phyloP scores from a whole-genome alignment of 164 flowering plant species.

The Tetracentron sinense region DNA sequence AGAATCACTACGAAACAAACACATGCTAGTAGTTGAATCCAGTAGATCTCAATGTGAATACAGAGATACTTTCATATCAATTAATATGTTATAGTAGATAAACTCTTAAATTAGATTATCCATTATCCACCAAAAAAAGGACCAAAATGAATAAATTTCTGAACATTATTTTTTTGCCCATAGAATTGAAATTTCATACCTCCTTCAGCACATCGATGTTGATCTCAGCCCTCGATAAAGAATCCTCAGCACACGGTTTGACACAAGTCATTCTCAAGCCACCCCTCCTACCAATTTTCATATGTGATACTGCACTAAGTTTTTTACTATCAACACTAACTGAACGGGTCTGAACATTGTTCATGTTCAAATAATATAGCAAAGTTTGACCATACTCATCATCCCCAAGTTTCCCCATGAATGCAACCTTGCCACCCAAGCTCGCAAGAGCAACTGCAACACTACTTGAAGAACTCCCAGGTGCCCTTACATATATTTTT shows the following conservation, averaged over 20 bases:
- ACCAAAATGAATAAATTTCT: neutral
- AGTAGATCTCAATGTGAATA: no score
- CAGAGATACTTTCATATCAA: neutral
- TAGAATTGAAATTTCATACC: constrained; percentile 33
- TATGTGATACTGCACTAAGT: constrained; percentile 46
- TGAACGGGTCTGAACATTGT: constrained; percentile 73
- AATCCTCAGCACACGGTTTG: constrained; percentile 81
- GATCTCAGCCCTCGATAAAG: constrained; percentile 69
- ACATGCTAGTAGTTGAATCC: no score
- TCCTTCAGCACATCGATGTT: constrained; percentile 85
- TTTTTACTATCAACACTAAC: constrained; percentile 53
- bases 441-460: constrained; percentile 79
- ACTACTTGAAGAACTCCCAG: constrained; percentile 66
- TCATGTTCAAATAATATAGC: constrained; percentile 60
- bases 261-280: constrained; percentile 51
- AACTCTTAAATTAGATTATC: neutral
- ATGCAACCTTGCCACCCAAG: constrained; percentile 82
- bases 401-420: constrained; percentile 91
- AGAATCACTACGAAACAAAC: no score
- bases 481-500: constrained; percentile 60
- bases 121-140: neutral
- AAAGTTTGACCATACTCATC: constrained; percentile 74
- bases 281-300: constrained; percentile 72
- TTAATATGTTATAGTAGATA: neutral
- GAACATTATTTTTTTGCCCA: neutral